Percentiles rank a stretch among this genome's conserved stretches.
Evolutionary conservation across 164 flowering plant genomes (phyloP).

Genomic region (Echeveria elegans): DNA sequence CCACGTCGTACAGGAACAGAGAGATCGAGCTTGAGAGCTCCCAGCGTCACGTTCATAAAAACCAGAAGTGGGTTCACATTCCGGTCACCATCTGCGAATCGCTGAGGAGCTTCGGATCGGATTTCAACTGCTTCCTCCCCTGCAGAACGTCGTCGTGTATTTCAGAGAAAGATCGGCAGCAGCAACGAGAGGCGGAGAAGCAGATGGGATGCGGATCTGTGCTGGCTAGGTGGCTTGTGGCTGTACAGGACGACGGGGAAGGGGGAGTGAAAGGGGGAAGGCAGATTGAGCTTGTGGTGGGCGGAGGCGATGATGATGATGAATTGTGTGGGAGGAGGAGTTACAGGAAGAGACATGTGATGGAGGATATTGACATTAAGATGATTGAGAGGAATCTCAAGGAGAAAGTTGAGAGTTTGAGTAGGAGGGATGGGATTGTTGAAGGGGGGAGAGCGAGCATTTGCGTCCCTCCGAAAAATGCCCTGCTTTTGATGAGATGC

Average conservation of each 20-base stretch:
- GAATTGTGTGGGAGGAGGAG: conserved; percentile 11
- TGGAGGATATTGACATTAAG: conserved; percentile 42
- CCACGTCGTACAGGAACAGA: neutral
- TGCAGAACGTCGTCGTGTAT: conserved; percentile 30
- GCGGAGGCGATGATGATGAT: conserved; percentile 17
- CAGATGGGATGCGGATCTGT: conserved; percentile 53
- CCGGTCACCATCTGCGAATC: conserved; percentile 81
- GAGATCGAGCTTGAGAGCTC: conserved; percentile 17
- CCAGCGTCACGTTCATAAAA: conserved; percentile 22
- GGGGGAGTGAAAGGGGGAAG: conserved; percentile 23
- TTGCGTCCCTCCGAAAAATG: conserved; percentile 84
- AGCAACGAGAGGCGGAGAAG: conserved; percentile 17
- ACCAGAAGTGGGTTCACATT: conserved; percentile 82
- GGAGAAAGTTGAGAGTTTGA: conserved; percentile 5
- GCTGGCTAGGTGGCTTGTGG: conserved; percentile 58
- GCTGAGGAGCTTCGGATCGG: conserved; percentile 57
- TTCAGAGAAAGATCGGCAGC: conserved; percentile 20
- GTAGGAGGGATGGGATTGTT: conserved; percentile 9
- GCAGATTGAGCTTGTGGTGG: conserved; percentile 47
- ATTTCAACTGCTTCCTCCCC: conserved; percentile 65
- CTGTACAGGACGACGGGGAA: conserved; percentile 40
- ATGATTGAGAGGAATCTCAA: conserved; percentile 27
- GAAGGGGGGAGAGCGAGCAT: conserved; percentile 45
- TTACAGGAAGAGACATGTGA: conserved; percentile 33
- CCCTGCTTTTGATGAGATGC: conserved; percentile 81